These are phyloP conservation scores for Penicillium steckii DNA, from an alignment of 495 filamentous ascomycete genomes.

Conservation along the genomic window DNA sequence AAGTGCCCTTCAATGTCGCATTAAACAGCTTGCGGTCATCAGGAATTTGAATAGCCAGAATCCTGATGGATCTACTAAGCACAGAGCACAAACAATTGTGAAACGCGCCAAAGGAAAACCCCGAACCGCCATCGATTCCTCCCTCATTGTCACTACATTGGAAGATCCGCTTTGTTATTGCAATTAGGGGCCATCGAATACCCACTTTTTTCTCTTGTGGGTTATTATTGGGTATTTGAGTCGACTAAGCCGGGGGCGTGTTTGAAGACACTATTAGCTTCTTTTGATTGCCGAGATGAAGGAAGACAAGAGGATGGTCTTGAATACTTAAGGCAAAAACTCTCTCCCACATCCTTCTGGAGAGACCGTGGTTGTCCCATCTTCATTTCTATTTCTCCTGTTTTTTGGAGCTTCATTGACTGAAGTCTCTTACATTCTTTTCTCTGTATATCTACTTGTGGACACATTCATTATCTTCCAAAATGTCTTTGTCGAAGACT, in stretches of 20 bases:
- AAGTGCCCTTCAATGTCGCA: neutral
- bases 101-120: neutral
- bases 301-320: neutral
- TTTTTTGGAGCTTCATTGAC: slow-evolving; percentile 6
- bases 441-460: neutral
- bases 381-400: neutral
- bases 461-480: neutral
- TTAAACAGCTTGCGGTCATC: no score
- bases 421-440: slow-evolving; percentile 7
- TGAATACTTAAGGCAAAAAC: neutral
- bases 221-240: neutral
- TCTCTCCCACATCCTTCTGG: neutral
- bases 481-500: slow-evolving; percentile 31
- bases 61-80: no score
- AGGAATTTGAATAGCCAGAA: no score
- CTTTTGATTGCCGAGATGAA: neutral
- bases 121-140: neutral
- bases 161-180: neutral
- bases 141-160: neutral
- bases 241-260: neutral
- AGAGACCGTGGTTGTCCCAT: no score
- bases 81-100: neutral
- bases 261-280: neutral
- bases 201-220: neutral
- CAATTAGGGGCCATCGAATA: neutral